Evolutionary conservation across 345 rosid species (phyloP), one percentile per base, ranked within the genome.

Genomic region (Odontarrhena argentea): DNA sequence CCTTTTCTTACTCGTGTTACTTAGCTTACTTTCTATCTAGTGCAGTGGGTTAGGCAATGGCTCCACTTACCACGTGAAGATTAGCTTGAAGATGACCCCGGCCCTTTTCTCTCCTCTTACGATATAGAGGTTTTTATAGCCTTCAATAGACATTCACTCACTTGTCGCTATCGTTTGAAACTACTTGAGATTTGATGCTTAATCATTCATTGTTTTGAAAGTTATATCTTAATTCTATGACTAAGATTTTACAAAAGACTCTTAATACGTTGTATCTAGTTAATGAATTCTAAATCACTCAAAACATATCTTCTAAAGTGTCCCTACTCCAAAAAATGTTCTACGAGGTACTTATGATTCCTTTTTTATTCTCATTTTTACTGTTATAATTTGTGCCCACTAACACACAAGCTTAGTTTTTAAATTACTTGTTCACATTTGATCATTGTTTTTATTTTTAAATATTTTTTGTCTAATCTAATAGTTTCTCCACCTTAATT

Each of bases 11-110:
- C 69, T 36, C 71, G 45, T 74, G 50, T 74, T 74, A 30, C 10
- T 63, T 55, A 55, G 22, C 63, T 71, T 55, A 28, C 70, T 71
- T 71, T 63, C 49, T 56, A 63, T 62, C 69, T 73, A 73, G 77
- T 74, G 74, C 59, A 67, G 74, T 74, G 28, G 63, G 60, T 74
- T 51, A 60, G 63, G 73, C 46, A n/a, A 40, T 74, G 63, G 73
- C 68, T 67, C 77, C 77, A 74, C 77, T 67, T 74, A 60, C 76
- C 73, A 74, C 63, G 69, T 74, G 73, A 60, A 74, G 51, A 64
- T 63, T 18, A 55, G 57, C 32, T 46, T 71, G 56, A 62, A 46
- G 63, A 55, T 49, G 11, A 45, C 15, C 35, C n/a, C 47, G 9
- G 22, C 22, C 55, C 61, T 60, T 60, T 11, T 1, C 7, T 32